Evolutionary conservation across 164 flowering plant species (phyloP).

Genomic region (Sextonia rubra): DNA sequence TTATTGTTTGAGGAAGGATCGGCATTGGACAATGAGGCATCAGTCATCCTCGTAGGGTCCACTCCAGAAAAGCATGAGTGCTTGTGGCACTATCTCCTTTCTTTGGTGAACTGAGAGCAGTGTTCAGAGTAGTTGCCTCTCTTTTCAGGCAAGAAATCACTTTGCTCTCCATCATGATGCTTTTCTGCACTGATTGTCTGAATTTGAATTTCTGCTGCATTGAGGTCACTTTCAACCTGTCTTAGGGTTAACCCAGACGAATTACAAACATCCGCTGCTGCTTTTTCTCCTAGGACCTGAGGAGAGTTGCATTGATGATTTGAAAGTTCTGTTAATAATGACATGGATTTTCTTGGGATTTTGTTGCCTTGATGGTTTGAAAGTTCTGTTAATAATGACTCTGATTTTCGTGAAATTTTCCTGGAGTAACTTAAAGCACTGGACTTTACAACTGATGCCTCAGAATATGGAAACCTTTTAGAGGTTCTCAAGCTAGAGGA

Average conservation of each 20-base stretch:
- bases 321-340: conserved; percentile 22
- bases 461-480: conserved; percentile 26
- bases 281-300: conserved; percentile 9
- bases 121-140: conserved; percentile 23
- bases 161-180: conserved; percentile 15
- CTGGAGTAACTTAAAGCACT: conserved; percentile 29
- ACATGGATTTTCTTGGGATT: conserved; percentile 26
- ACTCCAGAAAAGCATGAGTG: conserved; percentile 13
- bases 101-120: conserved; percentile 25
- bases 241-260: conserved; percentile 11
- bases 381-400: conserved; percentile 19
- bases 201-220: conserved; percentile 13
- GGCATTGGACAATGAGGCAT: background rate
- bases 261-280: conserved; percentile 7
- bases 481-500: conserved; percentile 21
- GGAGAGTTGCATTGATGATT: conserved; percentile 19
- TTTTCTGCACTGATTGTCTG: conserved; percentile 14
- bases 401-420: conserved; percentile 32
- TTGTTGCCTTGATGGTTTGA: conserved; percentile 20
- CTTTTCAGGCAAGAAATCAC: conserved; percentile 29
- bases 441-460: conserved; percentile 14
- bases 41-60: conserved; percentile 3
- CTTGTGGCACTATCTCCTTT: conserved; percentile 5
- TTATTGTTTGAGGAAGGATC: conserved; percentile 1
- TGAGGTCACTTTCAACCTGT: conserved; percentile 12